phyloP scores from a whole-genome alignment of 2,329 filamentous ascomycete species.

The Monosporascus sp. region DNA sequence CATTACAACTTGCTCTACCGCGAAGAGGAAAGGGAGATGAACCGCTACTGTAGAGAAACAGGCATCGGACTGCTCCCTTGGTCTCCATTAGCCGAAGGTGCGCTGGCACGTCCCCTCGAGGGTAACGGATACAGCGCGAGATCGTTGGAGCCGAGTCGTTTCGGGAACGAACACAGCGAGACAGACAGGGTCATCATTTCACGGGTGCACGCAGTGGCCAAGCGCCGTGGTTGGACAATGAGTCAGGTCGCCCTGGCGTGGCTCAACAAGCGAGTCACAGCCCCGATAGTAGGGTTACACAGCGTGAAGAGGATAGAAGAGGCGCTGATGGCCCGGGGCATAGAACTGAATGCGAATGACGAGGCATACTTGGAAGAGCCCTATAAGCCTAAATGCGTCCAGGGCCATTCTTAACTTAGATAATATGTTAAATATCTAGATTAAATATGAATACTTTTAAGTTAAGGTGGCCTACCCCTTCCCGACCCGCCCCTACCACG shows the following conservation, averaged over 20 bases:
- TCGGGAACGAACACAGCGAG: conserved; percentile 24
- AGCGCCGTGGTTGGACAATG: conserved; percentile 50
- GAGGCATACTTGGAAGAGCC: too few relatives aligned
- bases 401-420: too few relatives aligned
- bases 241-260: conserved; percentile 54
- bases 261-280: conserved; percentile 39
- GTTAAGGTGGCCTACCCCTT: too few relatives aligned
- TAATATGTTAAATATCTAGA: too few relatives aligned
- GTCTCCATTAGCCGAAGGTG: conserved; percentile 16
- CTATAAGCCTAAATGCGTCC: too few relatives aligned
- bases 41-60: conserved; percentile 30
- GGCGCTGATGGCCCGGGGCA: not conserved
- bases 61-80: conserved; percentile 32
- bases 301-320: not conserved
- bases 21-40: conserved; percentile 47
- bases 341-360: too few relatives aligned
- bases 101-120: conserved; percentile 22
- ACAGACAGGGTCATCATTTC: conserved; percentile 25
- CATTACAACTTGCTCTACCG: conserved; percentile 54
- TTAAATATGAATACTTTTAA: too few relatives aligned
- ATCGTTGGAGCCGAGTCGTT: conserved; percentile 7
- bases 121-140: not conserved
- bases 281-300: conserved; percentile 25
- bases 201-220: conserved; percentile 15
- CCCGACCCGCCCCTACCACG: too few relatives aligned